Evolutionary conservation across 495 filamentous ascomycete genomes (phyloP).

Genomic region (Aspergillus asperescens): DNA sequence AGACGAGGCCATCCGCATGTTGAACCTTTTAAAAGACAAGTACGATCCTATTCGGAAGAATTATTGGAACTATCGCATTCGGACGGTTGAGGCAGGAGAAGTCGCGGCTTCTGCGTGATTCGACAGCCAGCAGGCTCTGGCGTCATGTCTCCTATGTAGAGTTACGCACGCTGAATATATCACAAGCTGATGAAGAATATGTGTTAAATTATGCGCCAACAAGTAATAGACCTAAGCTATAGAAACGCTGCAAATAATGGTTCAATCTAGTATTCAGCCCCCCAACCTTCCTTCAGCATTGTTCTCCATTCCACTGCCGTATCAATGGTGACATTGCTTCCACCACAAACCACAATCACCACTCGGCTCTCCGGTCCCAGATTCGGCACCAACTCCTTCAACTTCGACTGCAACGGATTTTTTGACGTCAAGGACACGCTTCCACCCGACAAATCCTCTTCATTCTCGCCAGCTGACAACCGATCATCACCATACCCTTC

Average conservation of each 20-base stretch:
- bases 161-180: background rate
- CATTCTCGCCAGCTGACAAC: constrained; percentile 30
- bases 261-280: constrained; percentile 4
- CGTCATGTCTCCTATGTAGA: background rate
- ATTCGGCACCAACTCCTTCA: constrained; percentile 55
- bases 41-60: constrained; percentile 87
- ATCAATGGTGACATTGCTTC: constrained; percentile 65
- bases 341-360: constrained; percentile 84
- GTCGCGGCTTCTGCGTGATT: constrained; percentile 13
- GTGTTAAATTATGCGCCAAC: background rate
- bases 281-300: constrained; percentile 41
- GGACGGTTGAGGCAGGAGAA: constrained; percentile 34
- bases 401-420: constrained; percentile 40
- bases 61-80: constrained; percentile 83
- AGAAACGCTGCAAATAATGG: background rate
- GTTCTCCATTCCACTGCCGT: constrained; percentile 59
- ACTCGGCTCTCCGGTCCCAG: constrained; percentile 59
- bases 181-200: background rate
- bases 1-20: constrained; percentile 43
- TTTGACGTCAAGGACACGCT: no score
- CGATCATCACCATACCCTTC: constrained; percentile 43
- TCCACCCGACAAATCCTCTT: constrained; percentile 19
- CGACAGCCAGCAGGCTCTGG: background rate
- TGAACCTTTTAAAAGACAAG: constrained; percentile 70
- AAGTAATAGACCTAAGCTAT: background rate